phyloP scores from a whole-genome alignment of 202 grass and related monocot genomes.

The Panicum virgatum region DNA sequence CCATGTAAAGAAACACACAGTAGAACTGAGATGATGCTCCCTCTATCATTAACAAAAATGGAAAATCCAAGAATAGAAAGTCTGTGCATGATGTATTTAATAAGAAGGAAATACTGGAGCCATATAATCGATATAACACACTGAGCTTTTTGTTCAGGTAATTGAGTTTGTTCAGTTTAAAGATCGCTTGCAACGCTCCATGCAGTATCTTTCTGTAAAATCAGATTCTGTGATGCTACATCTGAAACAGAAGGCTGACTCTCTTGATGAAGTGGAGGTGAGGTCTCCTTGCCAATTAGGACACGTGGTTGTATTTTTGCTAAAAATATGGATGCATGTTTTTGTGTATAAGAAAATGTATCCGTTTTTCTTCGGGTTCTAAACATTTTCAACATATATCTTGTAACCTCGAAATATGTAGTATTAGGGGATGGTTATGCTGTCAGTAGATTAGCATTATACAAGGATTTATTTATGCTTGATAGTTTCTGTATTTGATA shows the following conservation, averaged over 20 bases:
- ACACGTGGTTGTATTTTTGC: not conserved
- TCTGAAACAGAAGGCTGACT: slow-evolving; percentile 80
- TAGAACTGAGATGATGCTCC: not conserved
- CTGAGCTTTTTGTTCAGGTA: slow-evolving; percentile 55
- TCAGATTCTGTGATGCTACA: slow-evolving; percentile 70
- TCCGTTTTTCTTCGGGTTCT: slow-evolving; percentile 4
- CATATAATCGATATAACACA: not conserved
- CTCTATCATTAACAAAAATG: not conserved
- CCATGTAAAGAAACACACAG: not conserved
- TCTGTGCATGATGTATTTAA: not conserved
- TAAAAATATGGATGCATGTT: not conserved
- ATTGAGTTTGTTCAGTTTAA: slow-evolving; percentile 96
- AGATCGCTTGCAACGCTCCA: slow-evolving; percentile 70
- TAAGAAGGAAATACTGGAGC: not conserved
- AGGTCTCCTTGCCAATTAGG: slow-evolving; percentile 14
- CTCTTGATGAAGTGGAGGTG: slow-evolving; percentile 83
- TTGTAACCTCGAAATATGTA: slow-evolving; percentile 8
- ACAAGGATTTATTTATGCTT: slow-evolving; percentile 4
- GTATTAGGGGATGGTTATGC: not conserved
- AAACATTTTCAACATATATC: not conserved
- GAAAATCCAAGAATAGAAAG: not conserved
- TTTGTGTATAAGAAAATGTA: slow-evolving; percentile 3
- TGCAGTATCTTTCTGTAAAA: slow-evolving; percentile 72
- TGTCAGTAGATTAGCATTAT: slow-evolving; percentile 14
- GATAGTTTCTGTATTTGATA: not conserved